Percentiles rank a stretch among this genome's conserved stretches.
Conservation (phyloP, 2,329 filamentous ascomycete species). For the Colletotrichum camelliae region DNA sequence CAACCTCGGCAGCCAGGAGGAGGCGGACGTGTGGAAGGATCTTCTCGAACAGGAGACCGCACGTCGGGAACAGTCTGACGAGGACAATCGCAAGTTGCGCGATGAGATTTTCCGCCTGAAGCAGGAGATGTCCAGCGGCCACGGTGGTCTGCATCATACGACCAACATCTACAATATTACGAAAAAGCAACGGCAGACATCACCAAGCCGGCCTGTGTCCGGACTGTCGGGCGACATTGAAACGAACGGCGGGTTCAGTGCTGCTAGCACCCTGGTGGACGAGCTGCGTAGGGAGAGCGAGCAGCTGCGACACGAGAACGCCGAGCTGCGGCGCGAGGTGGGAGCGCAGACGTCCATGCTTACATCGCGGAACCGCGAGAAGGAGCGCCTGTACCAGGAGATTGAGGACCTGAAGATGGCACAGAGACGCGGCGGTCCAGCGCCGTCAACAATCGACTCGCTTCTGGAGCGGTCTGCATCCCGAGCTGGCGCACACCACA, state of each 20-base stretch:
- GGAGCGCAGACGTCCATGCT: constrained; percentile 97
- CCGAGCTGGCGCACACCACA: constrained; percentile 71
- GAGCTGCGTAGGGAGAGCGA: constrained; percentile 73
- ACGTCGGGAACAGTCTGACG: constrained; percentile 86
- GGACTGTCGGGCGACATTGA: constrained; percentile 56
- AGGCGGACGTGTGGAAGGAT: constrained; percentile 92
- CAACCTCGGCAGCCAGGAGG: constrained; percentile 60
- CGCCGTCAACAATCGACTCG: constrained; percentile 78
- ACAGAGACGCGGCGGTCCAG: constrained; percentile 71
- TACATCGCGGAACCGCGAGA: constrained; percentile 92
- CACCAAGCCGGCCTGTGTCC: constrained; percentile 56
- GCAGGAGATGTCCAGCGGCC: constrained; percentile 53
- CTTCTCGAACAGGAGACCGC: constrained; percentile 91
- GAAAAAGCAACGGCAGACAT: constrained; percentile 56
- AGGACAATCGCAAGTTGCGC: constrained; percentile 82
- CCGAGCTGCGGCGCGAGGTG: constrained; percentile 88
- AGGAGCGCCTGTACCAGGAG: constrained; percentile 93
- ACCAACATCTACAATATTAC: constrained; percentile 72
- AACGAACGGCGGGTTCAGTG: constrained; percentile 57
- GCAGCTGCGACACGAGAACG: constrained; percentile 88
- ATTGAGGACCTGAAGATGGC: constrained; percentile 96
- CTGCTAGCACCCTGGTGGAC: constrained; percentile 74
- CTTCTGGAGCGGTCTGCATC: constrained; percentile 95
- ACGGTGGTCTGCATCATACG: constrained; percentile 56
- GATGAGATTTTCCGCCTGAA: constrained; percentile 82